Evolutionary conservation across 208 protist species (phyloP).

Genomic region (Trichomonas tenax): DNA sequence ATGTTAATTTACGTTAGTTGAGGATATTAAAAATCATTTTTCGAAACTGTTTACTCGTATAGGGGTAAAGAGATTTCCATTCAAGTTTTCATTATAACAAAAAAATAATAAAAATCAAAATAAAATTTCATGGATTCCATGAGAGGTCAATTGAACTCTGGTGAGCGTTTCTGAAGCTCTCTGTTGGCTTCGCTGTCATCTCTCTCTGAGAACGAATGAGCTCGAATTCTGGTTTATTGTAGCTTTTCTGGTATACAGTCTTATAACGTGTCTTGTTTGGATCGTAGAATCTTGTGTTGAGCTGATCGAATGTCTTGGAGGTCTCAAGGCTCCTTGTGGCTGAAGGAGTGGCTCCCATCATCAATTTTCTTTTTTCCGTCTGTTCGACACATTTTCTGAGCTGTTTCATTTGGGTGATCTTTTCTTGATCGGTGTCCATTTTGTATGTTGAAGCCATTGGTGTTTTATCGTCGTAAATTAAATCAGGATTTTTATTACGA

Average conservation of each 20-base stretch:
- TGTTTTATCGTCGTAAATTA: neutral
- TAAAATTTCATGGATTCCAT: neutral
- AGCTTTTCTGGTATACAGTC: neutral
- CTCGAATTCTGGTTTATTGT: slow-evolving; percentile 16
- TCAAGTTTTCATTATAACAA: too few species aligned
- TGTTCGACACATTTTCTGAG: neutral
- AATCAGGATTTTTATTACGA: neutral
- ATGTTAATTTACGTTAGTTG: too few species aligned
- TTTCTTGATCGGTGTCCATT: neutral
- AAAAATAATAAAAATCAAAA: too few species aligned
- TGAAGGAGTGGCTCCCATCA: neutral
- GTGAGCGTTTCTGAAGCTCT: neutral
- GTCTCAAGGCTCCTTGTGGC: neutral
- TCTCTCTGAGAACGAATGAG: neutral
- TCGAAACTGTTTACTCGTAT: too few species aligned
- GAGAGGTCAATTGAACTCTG: neutral
- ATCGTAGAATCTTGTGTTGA: neutral
- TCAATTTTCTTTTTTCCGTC: neutral
- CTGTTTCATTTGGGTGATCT: neutral
- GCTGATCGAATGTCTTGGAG: neutral
- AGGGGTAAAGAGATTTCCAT: too few species aligned
- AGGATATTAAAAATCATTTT: too few species aligned
- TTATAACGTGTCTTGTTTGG: neutral
- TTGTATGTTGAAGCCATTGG: neutral
- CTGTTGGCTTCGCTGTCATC: neutral